phyloP scores from a whole-genome alignment of 352 stramenopile genomes.

The Phytophthora meadii region DNA sequence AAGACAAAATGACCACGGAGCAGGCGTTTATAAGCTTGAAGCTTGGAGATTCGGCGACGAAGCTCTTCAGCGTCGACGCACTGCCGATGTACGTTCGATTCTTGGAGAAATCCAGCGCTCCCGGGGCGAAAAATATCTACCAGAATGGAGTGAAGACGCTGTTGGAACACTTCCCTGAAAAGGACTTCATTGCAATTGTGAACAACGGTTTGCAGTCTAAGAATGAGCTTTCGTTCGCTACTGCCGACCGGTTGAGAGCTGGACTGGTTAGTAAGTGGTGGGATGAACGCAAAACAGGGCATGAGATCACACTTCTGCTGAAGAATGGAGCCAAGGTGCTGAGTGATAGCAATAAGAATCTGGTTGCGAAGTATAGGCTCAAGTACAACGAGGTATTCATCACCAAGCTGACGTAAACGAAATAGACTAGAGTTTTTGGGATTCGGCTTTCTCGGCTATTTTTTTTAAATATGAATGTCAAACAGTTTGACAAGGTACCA shows the following conservation, averaged over 20 bases:
- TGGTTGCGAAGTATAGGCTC: background rate
- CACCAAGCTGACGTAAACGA: background rate
- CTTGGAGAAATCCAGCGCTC: background rate
- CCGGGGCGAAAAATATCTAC: background rate
- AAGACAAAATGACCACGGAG: background rate
- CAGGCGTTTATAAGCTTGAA: background rate
- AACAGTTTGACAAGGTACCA: no score
- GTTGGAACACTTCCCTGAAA: background rate
- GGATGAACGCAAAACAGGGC: background rate
- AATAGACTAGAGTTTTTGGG: no score
- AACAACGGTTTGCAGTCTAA: background rate
- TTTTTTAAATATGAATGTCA: no score
- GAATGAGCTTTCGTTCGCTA: background rate
- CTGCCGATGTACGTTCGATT: background rate
- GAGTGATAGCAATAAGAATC: background rate
- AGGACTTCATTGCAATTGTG: background rate
- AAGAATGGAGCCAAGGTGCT: background rate
- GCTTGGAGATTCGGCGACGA: background rate
- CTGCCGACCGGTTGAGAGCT: background rate
- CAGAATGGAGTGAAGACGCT: background rate
- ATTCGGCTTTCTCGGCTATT: no score
- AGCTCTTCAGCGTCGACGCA: background rate
- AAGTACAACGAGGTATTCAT: background rate
- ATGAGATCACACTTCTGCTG: background rate
- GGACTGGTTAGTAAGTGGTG: background rate